These are phyloP conservation scores for Trichoderma polysporum DNA, from an alignment of 2,329 filamentous ascomycete species.

Conservation along the genomic window DNA sequence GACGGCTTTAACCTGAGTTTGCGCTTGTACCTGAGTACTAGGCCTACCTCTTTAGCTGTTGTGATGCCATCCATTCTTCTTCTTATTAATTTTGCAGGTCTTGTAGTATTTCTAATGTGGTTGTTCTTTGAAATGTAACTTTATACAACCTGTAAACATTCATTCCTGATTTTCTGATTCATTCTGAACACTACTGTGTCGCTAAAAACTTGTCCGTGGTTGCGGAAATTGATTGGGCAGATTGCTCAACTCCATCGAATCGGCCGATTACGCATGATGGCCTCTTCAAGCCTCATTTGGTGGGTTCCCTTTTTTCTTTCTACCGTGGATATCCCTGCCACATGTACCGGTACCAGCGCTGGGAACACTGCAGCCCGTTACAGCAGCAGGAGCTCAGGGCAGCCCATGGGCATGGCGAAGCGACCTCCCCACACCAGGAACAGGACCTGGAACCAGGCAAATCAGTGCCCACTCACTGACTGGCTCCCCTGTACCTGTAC, in stretches of 20 bases:
- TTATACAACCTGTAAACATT: too few species aligned
- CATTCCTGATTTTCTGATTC: too few species aligned
- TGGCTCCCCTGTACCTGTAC: background rate
- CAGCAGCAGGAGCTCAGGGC: background rate
- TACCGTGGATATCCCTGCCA: background rate
- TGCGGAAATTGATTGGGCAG: conserved; percentile 13
- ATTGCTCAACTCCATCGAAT: background rate
- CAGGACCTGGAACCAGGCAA: background rate
- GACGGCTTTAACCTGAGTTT: too few species aligned
- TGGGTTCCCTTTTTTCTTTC: background rate
- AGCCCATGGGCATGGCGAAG: background rate
- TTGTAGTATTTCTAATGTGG: too few species aligned
- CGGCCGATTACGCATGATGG: conserved; percentile 3
- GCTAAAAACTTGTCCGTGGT: background rate
- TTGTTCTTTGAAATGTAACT: too few species aligned
- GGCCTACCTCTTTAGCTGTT: too few species aligned
- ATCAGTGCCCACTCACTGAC: background rate
- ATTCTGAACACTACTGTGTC: background rate
- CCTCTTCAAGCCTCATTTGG: background rate
- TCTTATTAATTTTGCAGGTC: background rate
- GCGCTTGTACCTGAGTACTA: background rate
- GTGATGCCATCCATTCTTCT: background rate
- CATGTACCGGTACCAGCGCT: background rate
- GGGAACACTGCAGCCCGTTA: background rate
- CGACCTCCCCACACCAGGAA: background rate